Percentiles rank a stretch among this genome's conserved stretches.
These are phyloP conservation scores for Leishmania arabica DNA, from an alignment of 208 protist species.

Conservation along the genomic window DNA sequence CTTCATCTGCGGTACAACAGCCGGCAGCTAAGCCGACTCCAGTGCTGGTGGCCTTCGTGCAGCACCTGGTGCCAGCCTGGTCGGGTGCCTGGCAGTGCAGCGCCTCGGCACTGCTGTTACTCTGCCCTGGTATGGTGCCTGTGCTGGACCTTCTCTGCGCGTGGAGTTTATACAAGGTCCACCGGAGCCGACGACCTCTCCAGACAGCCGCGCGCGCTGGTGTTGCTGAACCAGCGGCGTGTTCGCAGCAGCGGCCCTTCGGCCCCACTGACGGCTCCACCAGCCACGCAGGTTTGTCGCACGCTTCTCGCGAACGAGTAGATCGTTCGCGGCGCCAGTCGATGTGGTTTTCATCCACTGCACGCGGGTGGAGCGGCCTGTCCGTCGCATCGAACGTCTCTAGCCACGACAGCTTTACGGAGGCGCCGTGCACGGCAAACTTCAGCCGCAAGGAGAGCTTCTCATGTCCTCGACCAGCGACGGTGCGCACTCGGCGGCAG, in stretches of 20 bases:
- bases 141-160: conserved; percentile 25
- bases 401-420: conserved; percentile 12
- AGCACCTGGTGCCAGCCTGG: conserved; percentile 16
- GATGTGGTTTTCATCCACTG: neutral
- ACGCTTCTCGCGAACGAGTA: neutral
- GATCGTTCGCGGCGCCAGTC: conserved; percentile 6
- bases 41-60: conserved; percentile 13
- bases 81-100: conserved; percentile 2
- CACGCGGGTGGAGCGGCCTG: neutral
- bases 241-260: neutral
- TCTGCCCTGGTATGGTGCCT: conserved; percentile 20
- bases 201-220: neutral
- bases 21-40: neutral
- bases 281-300: neutral
- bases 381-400: conserved; percentile 2
- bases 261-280: neutral
- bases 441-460: conserved; percentile 26
- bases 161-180: conserved; percentile 10
- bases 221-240: neutral
- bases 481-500: conserved; percentile 11
- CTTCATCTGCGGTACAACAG: neutral
- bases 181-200: conserved; percentile 14
- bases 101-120: conserved; percentile 10
- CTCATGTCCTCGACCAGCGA: conserved; percentile 21
- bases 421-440: neutral